These are phyloP conservation scores for Podospora pseudocomata DNA, from an alignment of 495 filamentous ascomycete species.

Conservation along the genomic window DNA sequence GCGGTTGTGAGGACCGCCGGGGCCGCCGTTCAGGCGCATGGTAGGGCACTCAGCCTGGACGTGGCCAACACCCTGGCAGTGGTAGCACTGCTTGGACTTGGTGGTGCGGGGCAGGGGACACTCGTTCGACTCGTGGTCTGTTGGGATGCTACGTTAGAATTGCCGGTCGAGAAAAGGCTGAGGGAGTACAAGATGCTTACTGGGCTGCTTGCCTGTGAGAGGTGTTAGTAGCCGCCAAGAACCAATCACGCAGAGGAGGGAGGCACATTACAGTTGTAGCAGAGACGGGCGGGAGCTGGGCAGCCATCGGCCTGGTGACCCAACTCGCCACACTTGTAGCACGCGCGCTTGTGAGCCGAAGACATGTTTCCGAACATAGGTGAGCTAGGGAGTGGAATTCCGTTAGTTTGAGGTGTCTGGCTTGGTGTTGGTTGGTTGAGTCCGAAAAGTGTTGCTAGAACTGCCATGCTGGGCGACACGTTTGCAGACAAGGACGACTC, in stretches of 20 bases:
- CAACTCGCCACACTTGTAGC: slow-evolving; percentile 99
- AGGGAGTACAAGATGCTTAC: slow-evolving; percentile 45
- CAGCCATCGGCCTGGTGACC: slow-evolving; percentile 99
- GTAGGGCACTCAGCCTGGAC: slow-evolving; percentile 99
- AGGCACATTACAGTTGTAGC: slow-evolving; percentile 82
- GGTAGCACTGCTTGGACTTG: slow-evolving; percentile 99
- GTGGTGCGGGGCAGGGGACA: slow-evolving; percentile 96
- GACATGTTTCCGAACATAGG: slow-evolving; percentile 56
- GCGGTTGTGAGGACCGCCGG: slow-evolving; percentile 60
- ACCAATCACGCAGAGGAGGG: slow-evolving; percentile 10
- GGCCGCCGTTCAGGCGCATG: slow-evolving; percentile 77
- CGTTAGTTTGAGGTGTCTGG: slow-evolving; percentile 22
- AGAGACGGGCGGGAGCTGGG: slow-evolving; percentile 92
- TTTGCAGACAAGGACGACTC: background rate
- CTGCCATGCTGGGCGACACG: background rate
- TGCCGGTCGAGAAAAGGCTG: slow-evolving; percentile 12
- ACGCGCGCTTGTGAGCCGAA: slow-evolving; percentile 93
- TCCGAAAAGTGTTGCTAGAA: background rate
- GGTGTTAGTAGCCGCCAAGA: slow-evolving; percentile 13
- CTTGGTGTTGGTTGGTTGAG: background rate
- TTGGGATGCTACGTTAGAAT: slow-evolving; percentile 33
- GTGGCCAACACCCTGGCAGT: slow-evolving; percentile 97
- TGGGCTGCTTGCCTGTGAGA: slow-evolving; percentile 74
- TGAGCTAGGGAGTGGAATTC: background rate
- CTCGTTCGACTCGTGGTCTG: slow-evolving; percentile 95